Evolutionary conservation across 2,329 filamentous ascomycete genomes (phyloP).

Genomic region (Orbilia blumenaviensis): DNA sequence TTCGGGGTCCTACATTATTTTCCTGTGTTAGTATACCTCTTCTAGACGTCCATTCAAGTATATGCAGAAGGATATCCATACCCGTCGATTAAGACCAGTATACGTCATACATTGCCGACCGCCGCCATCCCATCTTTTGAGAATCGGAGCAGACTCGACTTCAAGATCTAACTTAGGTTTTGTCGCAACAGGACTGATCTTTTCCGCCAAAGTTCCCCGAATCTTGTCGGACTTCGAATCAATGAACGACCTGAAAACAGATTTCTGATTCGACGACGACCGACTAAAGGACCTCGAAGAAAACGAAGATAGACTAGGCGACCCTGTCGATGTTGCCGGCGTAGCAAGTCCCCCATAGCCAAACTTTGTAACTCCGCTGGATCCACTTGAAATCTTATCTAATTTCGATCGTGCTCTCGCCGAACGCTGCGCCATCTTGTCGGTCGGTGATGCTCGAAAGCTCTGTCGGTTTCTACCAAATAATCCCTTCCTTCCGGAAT

Average conservation of each 20-base stretch:
- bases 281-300: slow-evolving; percentile 52
- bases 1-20: slow-evolving; percentile 66
- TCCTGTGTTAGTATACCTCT: slow-evolving; percentile 2
- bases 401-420: slow-evolving; percentile 58
- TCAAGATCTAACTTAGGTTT: slow-evolving; percentile 48
- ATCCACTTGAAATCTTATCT: slow-evolving; percentile 56
- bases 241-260: slow-evolving; percentile 55
- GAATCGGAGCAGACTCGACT: slow-evolving; percentile 33
- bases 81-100: slow-evolving; percentile 51
- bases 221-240: slow-evolving; percentile 57
- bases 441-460: slow-evolving; percentile 6
- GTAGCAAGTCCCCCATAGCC: slow-evolving; percentile 56
- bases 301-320: slow-evolving; percentile 52
- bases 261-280: slow-evolving; percentile 53
- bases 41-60: not conserved
- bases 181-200: slow-evolving; percentile 48
- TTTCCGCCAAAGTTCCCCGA: slow-evolving; percentile 54
- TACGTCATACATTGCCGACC: slow-evolving; percentile 55
- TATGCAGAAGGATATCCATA: not conserved
- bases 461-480: slow-evolving; percentile 4
- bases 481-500: slow-evolving; percentile 24
- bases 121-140: slow-evolving; percentile 58
- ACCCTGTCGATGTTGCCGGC: slow-evolving; percentile 55
- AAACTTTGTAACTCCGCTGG: slow-evolving; percentile 55
- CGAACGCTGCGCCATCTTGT: slow-evolving; percentile 57